Percentiles rank a stretch among this genome's conserved stretches.
Conservation (phyloP, 2,329 filamentous ascomycete genomes). For the Catunica adiposa region DNA sequence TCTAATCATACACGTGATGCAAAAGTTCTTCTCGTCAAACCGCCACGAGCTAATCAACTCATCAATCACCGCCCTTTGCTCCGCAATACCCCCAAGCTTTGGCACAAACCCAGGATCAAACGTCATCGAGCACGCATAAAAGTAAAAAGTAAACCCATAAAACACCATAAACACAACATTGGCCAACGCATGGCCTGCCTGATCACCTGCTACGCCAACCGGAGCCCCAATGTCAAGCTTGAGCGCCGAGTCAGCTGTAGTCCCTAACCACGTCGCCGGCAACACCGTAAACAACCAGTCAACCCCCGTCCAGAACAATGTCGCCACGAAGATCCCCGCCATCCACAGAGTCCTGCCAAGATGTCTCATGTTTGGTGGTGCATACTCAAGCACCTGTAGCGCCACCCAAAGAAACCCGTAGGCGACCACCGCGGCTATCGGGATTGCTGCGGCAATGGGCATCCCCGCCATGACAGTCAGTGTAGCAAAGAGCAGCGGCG, state of each 20-base stretch:
- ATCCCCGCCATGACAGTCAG: slow-evolving; percentile 58
- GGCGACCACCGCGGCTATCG: slow-evolving; percentile 46
- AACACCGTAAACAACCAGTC: slow-evolving; percentile 62
- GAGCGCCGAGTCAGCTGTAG: background rate
- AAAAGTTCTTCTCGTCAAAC: slow-evolving; percentile 90
- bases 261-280: slow-evolving; percentile 26
- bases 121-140: slow-evolving; percentile 73
- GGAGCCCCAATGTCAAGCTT: background rate
- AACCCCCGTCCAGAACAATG: slow-evolving; percentile 63
- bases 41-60: slow-evolving; percentile 72
- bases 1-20: slow-evolving; percentile 83
- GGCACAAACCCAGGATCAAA: slow-evolving; percentile 87
- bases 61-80: slow-evolving; percentile 78
- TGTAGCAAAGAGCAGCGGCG: slow-evolving; percentile 54
- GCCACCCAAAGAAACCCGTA: slow-evolving; percentile 63
- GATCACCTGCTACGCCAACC: slow-evolving; percentile 26
- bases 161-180: slow-evolving; percentile 59
- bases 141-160: slow-evolving; percentile 57
- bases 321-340: slow-evolving; percentile 79
- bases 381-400: slow-evolving; percentile 62
- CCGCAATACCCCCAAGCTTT: slow-evolving; percentile 72
- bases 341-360: slow-evolving; percentile 90
- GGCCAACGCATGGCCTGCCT: slow-evolving; percentile 47
- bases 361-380: slow-evolving; percentile 71
- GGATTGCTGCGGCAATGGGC: slow-evolving; percentile 60